Percentiles rank a stretch among this genome's conserved stretches.
Evolutionary conservation across 2,329 filamentous ascomycete genomes (phyloP).

Genomic region (Botrytis elliptica): DNA sequence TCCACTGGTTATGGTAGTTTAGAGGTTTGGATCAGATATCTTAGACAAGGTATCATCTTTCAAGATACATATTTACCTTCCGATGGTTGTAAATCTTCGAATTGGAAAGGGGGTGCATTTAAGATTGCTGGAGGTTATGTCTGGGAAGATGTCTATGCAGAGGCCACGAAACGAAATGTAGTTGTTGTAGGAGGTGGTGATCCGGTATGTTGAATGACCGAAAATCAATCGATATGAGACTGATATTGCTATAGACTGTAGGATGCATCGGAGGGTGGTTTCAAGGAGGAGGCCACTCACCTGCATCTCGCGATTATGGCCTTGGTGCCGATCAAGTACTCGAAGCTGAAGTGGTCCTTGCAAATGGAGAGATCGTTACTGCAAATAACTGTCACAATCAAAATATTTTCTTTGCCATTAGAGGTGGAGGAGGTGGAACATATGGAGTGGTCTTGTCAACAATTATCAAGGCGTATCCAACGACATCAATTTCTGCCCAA

Average conservation of each 20-base stretch:
- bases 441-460: constrained; percentile 42
- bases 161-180: constrained; percentile 37
- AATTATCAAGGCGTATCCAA: constrained; percentile 45
- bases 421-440: constrained; percentile 39
- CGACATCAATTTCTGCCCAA: constrained; percentile 35
- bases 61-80: constrained; percentile 31
- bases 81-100: constrained; percentile 31
- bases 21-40: constrained; percentile 49
- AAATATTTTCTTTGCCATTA: constrained; percentile 41
- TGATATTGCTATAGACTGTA: constrained; percentile 38
- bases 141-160: constrained; percentile 40
- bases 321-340: constrained; percentile 47
- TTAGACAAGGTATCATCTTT: constrained; percentile 38
- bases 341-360: constrained; percentile 36
- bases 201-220: constrained; percentile 26
- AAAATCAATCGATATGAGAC: constrained; percentile 27
- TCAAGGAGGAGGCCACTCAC: constrained; percentile 45
- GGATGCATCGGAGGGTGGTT: constrained; percentile 39
- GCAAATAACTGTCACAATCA: constrained; percentile 31
- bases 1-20: constrained; percentile 39
- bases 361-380: constrained; percentile 33
- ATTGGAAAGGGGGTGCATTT: constrained; percentile 41
- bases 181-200: constrained; percentile 42
- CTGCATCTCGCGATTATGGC: constrained; percentile 43
- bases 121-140: constrained; percentile 41